A percentile compares a stretch with the other conserved stretches of the same genome.
Conservation (phyloP, 345 rosid species). For the Eucalyptus sp. region DNA sequence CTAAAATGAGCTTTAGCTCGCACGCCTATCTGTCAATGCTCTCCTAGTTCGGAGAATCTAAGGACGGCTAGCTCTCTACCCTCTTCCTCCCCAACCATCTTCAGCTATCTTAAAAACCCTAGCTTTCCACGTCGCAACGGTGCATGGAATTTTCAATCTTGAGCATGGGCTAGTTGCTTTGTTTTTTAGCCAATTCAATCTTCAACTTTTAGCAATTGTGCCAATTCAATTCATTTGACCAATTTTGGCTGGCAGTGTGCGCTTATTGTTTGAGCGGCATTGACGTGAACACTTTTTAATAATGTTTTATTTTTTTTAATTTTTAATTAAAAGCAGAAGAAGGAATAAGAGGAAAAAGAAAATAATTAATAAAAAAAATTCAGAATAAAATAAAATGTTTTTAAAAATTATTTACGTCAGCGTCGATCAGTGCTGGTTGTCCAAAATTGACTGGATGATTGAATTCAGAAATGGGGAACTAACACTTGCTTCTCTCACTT, state of each 20-base stretch:
- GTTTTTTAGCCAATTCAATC: rapidly evolving
- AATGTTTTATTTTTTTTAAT: no score
- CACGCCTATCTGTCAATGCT: not conserved
- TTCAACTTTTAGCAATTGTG: rapidly evolving
- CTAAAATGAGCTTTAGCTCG: not conserved
- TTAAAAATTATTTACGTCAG: rapidly evolving
- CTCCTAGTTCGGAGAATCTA: not conserved
- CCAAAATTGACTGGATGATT: no score
- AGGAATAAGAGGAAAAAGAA: no score
- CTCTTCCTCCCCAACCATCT: not conserved
- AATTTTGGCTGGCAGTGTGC: rapidly evolving
- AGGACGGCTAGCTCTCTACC: not conserved
- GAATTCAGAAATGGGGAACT: no score
- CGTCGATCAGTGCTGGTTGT: rapidly evolving
- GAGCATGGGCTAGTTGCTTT: rapidly evolving
- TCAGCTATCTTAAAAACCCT: not conserved
- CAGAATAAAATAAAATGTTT: rapidly evolving
- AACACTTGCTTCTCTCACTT: no score
- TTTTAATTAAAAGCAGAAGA: no score
- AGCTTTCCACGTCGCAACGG: rapidly evolving
- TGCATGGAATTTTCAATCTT: not conserved
- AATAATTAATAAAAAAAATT: no score
- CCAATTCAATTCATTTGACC: rapidly evolving
- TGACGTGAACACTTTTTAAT: no score
- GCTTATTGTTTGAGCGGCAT: no score